Evolutionary conservation across 139 green algal genomes (phyloP).

Genomic region (Volvox africanus): DNA sequence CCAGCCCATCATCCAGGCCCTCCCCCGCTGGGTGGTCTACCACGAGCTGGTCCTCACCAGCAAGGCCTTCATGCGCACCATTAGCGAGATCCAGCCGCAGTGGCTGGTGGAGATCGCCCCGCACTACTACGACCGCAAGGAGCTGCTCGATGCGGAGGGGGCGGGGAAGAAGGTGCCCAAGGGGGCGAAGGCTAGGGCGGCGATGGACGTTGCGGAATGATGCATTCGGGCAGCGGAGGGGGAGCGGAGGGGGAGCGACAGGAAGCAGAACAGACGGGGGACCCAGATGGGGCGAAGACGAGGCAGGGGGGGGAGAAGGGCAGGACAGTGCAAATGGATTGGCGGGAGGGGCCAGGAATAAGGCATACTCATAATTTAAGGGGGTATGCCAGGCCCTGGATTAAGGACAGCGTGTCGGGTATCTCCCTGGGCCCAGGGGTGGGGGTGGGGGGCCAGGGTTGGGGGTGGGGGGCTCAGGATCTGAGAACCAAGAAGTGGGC

Average conservation of each 20-base stretch:
- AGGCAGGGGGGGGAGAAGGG: background rate
- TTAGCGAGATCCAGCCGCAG: conserved; percentile 94
- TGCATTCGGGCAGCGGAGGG: background rate
- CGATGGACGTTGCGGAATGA: background rate
- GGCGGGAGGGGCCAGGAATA: too few relatives aligned
- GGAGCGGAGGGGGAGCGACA: too few relatives aligned
- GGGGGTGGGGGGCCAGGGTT: too few relatives aligned
- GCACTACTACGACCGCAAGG: conserved; percentile 93
- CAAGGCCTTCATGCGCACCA: conserved; percentile 97
- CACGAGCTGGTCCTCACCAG: conserved; percentile 97
- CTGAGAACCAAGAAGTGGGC: too few relatives aligned
- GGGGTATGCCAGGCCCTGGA: too few relatives aligned
- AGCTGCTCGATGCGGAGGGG: conserved; percentile 70
- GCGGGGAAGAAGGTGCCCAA: conserved; percentile 90
- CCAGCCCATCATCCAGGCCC: conserved; percentile 54
- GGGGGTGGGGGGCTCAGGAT: too few relatives aligned
- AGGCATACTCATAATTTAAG: too few relatives aligned
- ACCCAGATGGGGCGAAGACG: background rate
- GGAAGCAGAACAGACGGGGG: too few relatives aligned
- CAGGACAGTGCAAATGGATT: too few relatives aligned
- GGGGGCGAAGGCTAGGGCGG: conserved; percentile 47
- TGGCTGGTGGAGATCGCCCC: conserved; percentile 98
- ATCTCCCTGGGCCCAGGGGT: too few relatives aligned
- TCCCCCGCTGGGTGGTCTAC: conserved; percentile 93
- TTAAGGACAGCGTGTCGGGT: too few relatives aligned